Evolutionary conservation across 768 basidiomycete species (phyloP).

Genomic region (Podaxis pistillaris): DNA sequence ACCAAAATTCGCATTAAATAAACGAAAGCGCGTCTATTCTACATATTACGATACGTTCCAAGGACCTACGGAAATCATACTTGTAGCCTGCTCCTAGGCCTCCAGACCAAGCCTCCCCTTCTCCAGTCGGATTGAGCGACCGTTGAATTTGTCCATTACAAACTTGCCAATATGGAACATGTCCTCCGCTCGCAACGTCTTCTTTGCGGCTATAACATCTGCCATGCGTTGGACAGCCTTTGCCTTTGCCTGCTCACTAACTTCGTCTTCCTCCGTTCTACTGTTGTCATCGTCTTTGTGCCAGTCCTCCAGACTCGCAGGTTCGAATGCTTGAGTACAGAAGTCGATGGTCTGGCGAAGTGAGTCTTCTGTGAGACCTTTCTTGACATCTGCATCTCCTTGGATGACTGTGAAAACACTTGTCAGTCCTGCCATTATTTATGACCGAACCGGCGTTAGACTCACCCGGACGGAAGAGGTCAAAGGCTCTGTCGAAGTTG

Average conservation of each 20-base stretch:
- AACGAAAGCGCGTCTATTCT: too few species aligned
- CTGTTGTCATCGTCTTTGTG: constrained; percentile 10
- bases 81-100: neutral
- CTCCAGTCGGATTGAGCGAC: constrained; percentile 18
- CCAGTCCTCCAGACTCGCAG: constrained; percentile 16
- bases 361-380: constrained; percentile 17
- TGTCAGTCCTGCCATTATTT: neutral
- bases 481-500: constrained; percentile 48
- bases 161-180: constrained; percentile 22
- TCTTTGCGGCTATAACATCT: constrained; percentile 17
- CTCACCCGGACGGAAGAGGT: constrained; percentile 37
- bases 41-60: too few species aligned
- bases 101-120: constrained; percentile 20
- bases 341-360: constrained; percentile 21
- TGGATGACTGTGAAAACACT: constrained; percentile 24
- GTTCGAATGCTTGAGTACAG: constrained; percentile 19
- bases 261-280: neutral
- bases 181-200: constrained; percentile 19
- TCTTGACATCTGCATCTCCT: constrained; percentile 23
- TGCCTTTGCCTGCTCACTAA: constrained; percentile 1
- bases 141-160: constrained; percentile 16
- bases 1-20: too few species aligned
- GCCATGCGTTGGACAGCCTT: constrained; percentile 4
- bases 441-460: neutral
- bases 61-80: too few species aligned